Conservation (phyloP, 2,329 filamentous ascomycete genomes). For the Diaporthe sp. region DNA sequence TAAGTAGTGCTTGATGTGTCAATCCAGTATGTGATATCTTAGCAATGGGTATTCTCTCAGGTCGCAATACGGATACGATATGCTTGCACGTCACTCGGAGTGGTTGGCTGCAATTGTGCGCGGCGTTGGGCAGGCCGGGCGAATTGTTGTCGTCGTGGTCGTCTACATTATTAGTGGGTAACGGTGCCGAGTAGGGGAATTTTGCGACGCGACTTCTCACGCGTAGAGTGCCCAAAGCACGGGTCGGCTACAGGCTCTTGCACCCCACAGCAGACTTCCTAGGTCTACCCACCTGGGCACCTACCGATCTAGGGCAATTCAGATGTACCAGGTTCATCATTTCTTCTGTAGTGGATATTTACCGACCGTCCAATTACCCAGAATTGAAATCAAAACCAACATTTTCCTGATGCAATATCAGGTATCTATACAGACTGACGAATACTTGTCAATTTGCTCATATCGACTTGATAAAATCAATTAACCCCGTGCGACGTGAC, state of each 20-base stretch:
- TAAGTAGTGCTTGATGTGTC: background rate
- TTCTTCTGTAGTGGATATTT: background rate
- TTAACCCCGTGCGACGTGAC: background rate
- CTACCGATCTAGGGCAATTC: background rate
- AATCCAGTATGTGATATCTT: background rate
- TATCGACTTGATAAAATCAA: background rate
- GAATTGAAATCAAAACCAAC: background rate
- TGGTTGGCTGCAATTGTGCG: background rate
- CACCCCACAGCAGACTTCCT: background rate
- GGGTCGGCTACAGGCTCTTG: slow-evolving; percentile 14
- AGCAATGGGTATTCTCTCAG: background rate
- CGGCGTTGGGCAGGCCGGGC: background rate
- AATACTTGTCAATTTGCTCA: too few species aligned
- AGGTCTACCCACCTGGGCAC: background rate
- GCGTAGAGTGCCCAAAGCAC: slow-evolving; percentile 33
- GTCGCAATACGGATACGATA: background rate
- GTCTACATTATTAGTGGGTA: slow-evolving; percentile 23
- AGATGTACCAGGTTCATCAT: background rate
- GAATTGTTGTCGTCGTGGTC: slow-evolving; percentile 20
- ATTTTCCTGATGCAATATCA: background rate
- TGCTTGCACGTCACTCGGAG: background rate
- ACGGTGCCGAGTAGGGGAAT: slow-evolving; percentile 23
- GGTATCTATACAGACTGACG: background rate
- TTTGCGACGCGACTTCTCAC: slow-evolving; percentile 31
- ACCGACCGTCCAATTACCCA: background rate